phyloP scores from a whole-genome alignment of 371 early-diverging fungal genomes.

The Lichtheimia ramosa region DNA sequence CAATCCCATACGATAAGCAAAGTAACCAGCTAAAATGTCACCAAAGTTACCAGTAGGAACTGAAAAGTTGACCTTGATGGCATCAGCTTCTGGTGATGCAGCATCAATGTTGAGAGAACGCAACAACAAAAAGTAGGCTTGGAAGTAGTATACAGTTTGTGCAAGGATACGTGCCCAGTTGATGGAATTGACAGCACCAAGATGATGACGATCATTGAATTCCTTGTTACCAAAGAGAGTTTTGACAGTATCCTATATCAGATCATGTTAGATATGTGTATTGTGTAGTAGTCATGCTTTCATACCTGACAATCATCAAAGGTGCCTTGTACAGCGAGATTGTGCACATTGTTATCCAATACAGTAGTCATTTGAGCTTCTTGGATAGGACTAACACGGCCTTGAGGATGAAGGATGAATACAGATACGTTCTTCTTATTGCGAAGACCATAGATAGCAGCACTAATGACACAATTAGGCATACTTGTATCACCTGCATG shows the following conservation, averaged over 20 bases:
- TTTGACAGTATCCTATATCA: conserved; percentile 75
- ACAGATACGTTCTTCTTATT: conserved; percentile 91
- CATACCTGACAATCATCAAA: conserved; percentile 93
- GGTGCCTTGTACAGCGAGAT: conserved; percentile 88
- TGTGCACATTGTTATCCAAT: conserved; percentile 89
- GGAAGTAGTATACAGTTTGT: conserved; percentile 95
- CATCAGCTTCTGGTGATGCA: conserved; percentile 45
- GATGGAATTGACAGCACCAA: conserved; percentile 98
- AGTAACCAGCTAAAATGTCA: conserved; percentile 94
- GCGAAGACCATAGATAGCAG: conserved; percentile 96
- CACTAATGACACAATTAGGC: conserved; percentile 52
- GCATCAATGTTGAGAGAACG: conserved; percentile 58
- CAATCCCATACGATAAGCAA: conserved; percentile 89
- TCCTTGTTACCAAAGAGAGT: conserved; percentile 78
- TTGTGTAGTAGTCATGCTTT: conserved; percentile 17
- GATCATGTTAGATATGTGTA: neutral
- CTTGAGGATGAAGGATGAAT: conserved; percentile 91
- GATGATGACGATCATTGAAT: conserved; percentile 74
- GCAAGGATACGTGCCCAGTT: conserved; percentile 98
- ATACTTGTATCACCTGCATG: neutral
- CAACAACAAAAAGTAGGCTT: conserved; percentile 79
- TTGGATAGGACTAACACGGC: conserved; percentile 91
- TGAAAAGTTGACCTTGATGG: conserved; percentile 71
- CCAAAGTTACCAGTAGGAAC: conserved; percentile 99
- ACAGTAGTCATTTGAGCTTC: conserved; percentile 98